Evolutionary conservation across 176 grass and related monocot genomes (phyloP), one percentile per base, ranked within the genome.

Genomic region (Cenchrus purpureus): DNA sequence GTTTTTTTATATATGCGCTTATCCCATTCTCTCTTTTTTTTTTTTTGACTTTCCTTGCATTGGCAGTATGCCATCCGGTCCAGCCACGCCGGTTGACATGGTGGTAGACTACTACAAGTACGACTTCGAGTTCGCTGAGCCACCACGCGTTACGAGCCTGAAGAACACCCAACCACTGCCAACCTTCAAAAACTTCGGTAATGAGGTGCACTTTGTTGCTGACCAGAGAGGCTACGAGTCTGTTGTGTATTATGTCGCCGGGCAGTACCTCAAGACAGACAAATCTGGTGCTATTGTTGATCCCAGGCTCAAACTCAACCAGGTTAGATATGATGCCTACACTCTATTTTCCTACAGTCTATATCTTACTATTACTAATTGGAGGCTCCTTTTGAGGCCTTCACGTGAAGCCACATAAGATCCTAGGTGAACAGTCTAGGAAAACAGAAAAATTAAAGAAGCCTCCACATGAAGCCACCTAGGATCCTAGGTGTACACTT

Each of bases 41-140:
- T 2, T 6, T 45, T 45, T 44, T 44, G 43, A 32, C 31, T 32
- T 32, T 32, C 31, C 1, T 32, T 32, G 31, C 31, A 32, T 32
- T 55, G 2, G 7, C 68, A 71, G 63, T 61, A 0, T 16, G 63
- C 84, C 81, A 11, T 65, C 83, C 43, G 86, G 70, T n/a, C 59
- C 81, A 56, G 34, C 22, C 61, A 72, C 59, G 17, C 60, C 87
- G 8, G 29, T 95, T 68, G 90, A 95, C 60, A 95, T 95, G 93
- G 75, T 58, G 37, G 12, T 92, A 50, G 92, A 95, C 73, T 95
- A 95, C 87, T 89, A 58, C 86, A 73, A 43, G 15, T 73, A 86
- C 28, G 90, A 95, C 73, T 95, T 88, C 70, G 91, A 93, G 79
- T 90, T 88, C 56, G 85, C 88, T 4, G 85, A 93, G 80, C 88